Conservation (phyloP, 179 eudicot species). For the Actinidia polygama region DNA sequence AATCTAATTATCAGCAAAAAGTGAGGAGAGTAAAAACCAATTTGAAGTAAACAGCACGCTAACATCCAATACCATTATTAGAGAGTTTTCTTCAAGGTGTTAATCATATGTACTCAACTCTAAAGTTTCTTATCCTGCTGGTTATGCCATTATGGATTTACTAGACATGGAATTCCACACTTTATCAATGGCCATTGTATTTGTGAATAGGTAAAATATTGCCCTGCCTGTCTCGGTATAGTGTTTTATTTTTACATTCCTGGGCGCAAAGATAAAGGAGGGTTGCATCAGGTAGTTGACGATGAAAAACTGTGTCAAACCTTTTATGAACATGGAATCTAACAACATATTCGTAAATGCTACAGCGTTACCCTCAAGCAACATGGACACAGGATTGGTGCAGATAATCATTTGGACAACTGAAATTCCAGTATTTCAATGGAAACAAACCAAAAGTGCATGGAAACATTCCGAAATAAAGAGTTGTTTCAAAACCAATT, state of each 20-base stretch:
- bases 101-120: background rate
- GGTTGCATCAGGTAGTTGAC: background rate
- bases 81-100: background rate
- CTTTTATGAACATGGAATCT: background rate
- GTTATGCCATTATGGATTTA: background rate
- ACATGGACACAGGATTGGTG: too few relatives aligned
- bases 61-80: background rate
- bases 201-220: background rate
- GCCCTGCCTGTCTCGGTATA: too few relatives aligned
- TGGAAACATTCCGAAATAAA: background rate
- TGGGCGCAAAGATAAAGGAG: background rate
- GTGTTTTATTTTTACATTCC: background rate
- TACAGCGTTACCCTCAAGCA: background rate
- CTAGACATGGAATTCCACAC: background rate
- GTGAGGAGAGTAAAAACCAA: background rate
- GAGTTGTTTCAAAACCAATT: background rate
- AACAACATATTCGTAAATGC: background rate
- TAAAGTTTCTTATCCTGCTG: background rate
- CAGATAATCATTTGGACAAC: background rate
- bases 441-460: background rate
- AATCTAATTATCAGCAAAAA: slow-evolving; percentile 10
- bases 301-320: background rate
- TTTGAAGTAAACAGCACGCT: background rate
- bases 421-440: background rate
- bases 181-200: background rate